These are phyloP conservation scores for Lipomyces kockii DNA, from an alignment of 805 yeast genomes.

Conservation along the genomic window DNA sequence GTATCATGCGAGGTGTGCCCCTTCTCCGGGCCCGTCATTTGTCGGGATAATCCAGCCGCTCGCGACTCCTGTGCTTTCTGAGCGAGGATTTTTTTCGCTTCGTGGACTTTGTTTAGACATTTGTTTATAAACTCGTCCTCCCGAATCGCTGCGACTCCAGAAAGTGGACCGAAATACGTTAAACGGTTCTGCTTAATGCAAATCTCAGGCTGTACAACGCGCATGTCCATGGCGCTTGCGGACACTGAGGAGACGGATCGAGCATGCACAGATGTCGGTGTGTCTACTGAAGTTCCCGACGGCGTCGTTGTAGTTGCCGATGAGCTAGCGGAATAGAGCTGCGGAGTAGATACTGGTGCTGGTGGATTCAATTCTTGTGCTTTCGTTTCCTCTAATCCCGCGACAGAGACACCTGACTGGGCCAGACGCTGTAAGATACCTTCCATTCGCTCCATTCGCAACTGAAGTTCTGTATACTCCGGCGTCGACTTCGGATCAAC, in stretches of 20 bases:
- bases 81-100: slow-evolving; percentile 14
- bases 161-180: slow-evolving; percentile 28
- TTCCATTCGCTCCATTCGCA: slow-evolving; percentile 31
- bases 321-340: background rate
- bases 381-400: background rate
- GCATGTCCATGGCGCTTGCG: slow-evolving; percentile 19
- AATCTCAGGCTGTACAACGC: slow-evolving; percentile 23
- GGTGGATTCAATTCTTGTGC: background rate
- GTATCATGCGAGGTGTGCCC: slow-evolving; percentile 20
- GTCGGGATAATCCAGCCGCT: background rate
- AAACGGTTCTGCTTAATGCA: slow-evolving; percentile 27
- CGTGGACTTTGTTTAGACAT: slow-evolving; percentile 18
- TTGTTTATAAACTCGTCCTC: slow-evolving; percentile 26
- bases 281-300: background rate
- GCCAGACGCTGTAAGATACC: slow-evolving; percentile 18
- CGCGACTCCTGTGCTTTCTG: background rate
- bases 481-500: slow-evolving; percentile 9
- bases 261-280: background rate
- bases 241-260: slow-evolving; percentile 9
- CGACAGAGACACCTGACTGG: slow-evolving; percentile 11
- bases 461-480: slow-evolving; percentile 20
- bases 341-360: slow-evolving; percentile 4
- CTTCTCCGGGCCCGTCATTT: slow-evolving; percentile 16
- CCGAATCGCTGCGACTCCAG: slow-evolving; percentile 25
- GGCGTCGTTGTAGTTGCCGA: background rate